Evolutionary conservation across 352 stramenopile genomes (phyloP), one percentile per base, ranked within the genome.

Genomic region (Phytophthora sp.): DNA sequence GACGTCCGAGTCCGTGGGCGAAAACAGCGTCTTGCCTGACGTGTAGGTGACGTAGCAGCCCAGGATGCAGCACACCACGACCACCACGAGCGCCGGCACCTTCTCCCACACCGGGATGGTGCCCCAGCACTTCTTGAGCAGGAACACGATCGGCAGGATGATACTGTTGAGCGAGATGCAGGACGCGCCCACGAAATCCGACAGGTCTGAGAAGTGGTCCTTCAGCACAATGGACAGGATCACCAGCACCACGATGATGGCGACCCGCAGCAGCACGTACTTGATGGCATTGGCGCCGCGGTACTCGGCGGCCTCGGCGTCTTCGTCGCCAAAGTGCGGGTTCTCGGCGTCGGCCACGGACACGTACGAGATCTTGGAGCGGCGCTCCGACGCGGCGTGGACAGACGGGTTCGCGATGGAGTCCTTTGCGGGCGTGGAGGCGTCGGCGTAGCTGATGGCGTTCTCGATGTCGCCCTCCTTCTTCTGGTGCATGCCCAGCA

Each of bases 401-500:
- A 60, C 57, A 20, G 58, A 46, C 24, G 31, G 21, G 24, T 63
- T 63, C 8, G 35, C 54, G 30, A 54, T 26, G 6, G 43, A 54
- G 13, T 43, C 42, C 41, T 67, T 61, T 17, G 43, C 51, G 34
- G 58, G 58, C 15, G 61, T 69, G 3, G 39, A 35, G 27, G 48
- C 54, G 4, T 69, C 61, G n/a, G 61, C 61, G 31, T 69, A 69
- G 17, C 17, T 57, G 46, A 64, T 52, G 7, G 44, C 59, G 54
- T 74, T 62, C 49, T 76, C 72, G 5, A 77, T 65, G 30, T 78
- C 70, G 8, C 65, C 49, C 9, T 39, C 15, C 26, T 66, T 69
- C 44, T 63, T 71, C 72, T 84, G 67, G 72, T 88, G 77, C 76
- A 89, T 83, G 10, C 76, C 76, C 4, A 71, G 49, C 1, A 60